Percentiles rank a stretch among this genome's conserved stretches.
Evolutionary conservation across 2,329 filamentous ascomycete species (phyloP).

Genomic region (Scedosporium minutisporum): DNA sequence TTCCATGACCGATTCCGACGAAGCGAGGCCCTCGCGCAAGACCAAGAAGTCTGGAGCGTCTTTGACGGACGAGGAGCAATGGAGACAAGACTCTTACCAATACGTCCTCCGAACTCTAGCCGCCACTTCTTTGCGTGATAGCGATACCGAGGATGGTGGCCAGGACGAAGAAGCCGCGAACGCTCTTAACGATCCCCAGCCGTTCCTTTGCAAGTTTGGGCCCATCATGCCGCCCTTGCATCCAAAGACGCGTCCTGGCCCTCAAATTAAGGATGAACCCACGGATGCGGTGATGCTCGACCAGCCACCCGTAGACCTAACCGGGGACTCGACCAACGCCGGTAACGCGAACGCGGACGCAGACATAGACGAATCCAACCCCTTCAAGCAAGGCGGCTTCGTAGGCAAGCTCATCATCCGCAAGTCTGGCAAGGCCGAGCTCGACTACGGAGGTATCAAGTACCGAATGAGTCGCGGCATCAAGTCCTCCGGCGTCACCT

Average conservation of each 20-base stretch:
- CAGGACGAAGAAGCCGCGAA: constrained; percentile 10
- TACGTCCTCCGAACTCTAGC: constrained; percentile 4
- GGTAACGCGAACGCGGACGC: constrained; percentile 19
- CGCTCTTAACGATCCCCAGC: constrained; percentile 5
- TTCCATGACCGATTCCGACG: constrained; percentile 16
- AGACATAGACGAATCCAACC: constrained; percentile 22
- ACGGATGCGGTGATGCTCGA: constrained; percentile 26
- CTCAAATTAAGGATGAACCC: constrained; percentile 33
- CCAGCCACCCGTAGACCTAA: constrained; percentile 31
- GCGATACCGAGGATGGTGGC: constrained; percentile 12
- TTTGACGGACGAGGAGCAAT: not conserved
- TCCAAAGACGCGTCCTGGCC: constrained; percentile 15
- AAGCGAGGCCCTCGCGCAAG: constrained; percentile 17
- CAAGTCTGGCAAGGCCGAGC: constrained; percentile 51
- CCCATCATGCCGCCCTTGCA: constrained; percentile 48
- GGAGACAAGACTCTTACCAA: constrained; percentile 1
- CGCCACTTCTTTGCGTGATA: constrained; percentile 1
- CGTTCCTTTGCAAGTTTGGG: constrained; percentile 50
- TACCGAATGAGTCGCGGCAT: constrained; percentile 43
- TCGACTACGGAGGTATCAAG: constrained; percentile 51
- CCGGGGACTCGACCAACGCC: constrained; percentile 16
- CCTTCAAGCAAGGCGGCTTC: constrained; percentile 43
- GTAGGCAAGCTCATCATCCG: constrained; percentile 51
- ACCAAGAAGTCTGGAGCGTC: constrained; percentile 19
- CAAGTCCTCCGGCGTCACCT: constrained; percentile 32